Evolutionary conservation across 2,329 filamentous ascomycete genomes (phyloP), one percentile per base, ranked within the genome.

Genomic region (Penicillium sp.): DNA sequence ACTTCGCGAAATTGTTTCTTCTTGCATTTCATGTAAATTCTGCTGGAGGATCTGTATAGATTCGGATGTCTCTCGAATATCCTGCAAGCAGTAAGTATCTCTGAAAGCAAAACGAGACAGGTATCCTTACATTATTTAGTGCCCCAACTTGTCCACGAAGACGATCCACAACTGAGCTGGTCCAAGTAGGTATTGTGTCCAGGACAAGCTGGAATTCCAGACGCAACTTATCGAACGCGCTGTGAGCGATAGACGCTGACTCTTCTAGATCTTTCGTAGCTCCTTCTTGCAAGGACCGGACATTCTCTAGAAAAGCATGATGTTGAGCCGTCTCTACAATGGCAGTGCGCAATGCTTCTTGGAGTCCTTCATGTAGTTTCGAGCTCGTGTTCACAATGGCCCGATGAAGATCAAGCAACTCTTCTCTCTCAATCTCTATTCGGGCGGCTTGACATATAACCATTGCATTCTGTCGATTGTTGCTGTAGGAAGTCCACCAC

Each of bases 401-500:
- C n/a, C 66, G 68, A 55, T 79, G 67, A 2, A 76, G 66, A 19
- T 71, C 64, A 2, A 79, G 61, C 4, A 77, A 60, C 33, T 79
- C 73, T 29, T 77, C 75, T 51, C 82, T 83, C 53, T 87, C 84
- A 13, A 82, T 78, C 48, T 85, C 81, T 37, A 79, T 72, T 33
- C 85, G 79, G 37, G 82, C 80, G 24, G 84, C 84, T 57, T 86
- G 81, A 59, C 87, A 89, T 61, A 88, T 83, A 16, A 84, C 71
- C 39, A 84, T 74, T 2, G 84, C 84, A 59, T 86, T 85, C 52
- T 86, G 83, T 51, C 80, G 77, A 53, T 78, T 83, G 67, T 86
- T 86, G 60, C 82, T 84, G 72, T 85, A 89, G 21, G 84, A 87
- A 1, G 79, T 86, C 85, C 85, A 88, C 67, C 78, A 82, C 40